These are phyloP conservation scores for Solanum virginianum DNA, from an alignment of 257 asterid species.

Conservation along the genomic window DNA sequence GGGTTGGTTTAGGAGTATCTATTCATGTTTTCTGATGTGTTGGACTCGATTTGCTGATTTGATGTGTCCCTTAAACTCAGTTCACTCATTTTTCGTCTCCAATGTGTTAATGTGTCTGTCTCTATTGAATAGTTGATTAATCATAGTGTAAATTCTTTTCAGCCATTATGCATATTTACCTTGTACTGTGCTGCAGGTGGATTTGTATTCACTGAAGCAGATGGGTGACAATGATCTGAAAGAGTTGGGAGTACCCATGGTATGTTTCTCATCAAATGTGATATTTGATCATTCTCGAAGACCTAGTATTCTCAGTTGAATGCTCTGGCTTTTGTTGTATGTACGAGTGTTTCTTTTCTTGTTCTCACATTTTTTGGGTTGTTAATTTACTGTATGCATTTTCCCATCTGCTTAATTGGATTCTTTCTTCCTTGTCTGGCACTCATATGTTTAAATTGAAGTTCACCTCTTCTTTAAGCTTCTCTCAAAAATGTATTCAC, in stretches of 20 bases:
- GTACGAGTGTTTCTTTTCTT: not conserved
- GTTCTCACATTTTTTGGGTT: not conserved
- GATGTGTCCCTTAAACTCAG: not conserved
- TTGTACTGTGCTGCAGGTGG: constrained; percentile 48
- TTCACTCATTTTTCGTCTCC: not conserved
- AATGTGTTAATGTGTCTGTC: not conserved
- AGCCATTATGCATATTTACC: not conserved
- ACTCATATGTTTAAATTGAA: not conserved
- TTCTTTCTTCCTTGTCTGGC: not conserved
- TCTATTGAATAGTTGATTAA: not conserved
- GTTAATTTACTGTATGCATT: not conserved
- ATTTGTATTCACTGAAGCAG: constrained; percentile 80
- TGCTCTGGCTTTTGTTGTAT: not conserved
- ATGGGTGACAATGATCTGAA: constrained; percentile 84
- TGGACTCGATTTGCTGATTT: not conserved
- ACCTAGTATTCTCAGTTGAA: not conserved
- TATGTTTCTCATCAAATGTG: constrained; percentile 15
- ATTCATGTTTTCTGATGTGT: not conserved
- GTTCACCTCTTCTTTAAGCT: not conserved
- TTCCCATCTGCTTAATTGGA: not conserved
- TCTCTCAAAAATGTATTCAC: not conserved
- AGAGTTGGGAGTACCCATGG: constrained; percentile 94
- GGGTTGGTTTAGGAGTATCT: not conserved
- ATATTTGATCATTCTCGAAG: not conserved
- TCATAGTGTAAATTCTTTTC: not conserved